Base-by-base conservation (phyloP, 1,284 basidiomycete genomes). In the Leccinum subatratum region DNA sequence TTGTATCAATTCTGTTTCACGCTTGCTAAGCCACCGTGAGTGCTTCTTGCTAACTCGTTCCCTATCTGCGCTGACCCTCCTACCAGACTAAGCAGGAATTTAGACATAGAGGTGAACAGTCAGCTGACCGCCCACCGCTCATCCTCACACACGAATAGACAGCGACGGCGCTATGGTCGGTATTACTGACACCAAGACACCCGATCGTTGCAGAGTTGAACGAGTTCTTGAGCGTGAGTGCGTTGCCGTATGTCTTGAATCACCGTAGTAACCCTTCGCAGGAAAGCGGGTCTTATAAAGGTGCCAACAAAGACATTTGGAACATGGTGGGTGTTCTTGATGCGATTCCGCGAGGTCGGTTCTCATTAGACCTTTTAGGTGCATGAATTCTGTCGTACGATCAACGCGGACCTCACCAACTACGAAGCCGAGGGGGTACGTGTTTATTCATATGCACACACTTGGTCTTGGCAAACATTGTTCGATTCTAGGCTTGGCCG, bases 261-360 rank as follows among this genome's bases (percentile, higher is more conserved):
- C 45, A 56, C 37, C 39, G 63, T 64, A 64, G 66, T 62, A 62
- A 68, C 54, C 14, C 42, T 61, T 42, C 64, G 63, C 73, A 92
- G 87, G 84, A 88, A 68, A 84, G 81, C 65, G 83, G 81, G 8
- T 82, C 79, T 1, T 91, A 90, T 77, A 92, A 87, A 72, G 89
- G 87, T 0, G 85, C 86, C 6, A 93, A 91, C 73, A 93, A 92
- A 72, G 91, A 93, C 77, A 77, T 92, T n/a, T 93, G 91, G 91
- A 83, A 76, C 65, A 93, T 93, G 91, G 90, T 90, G 67, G n/a
- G 81, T 78, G 54, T 57, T 32, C 37, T 56, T 62, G 30, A 60
- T 56, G 8, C 28, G 7, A 12, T 22, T n/a, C 12, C 11, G 25
- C 37, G 20, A 63, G 18, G 4, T 59, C 68, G 69, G 63, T 61